Percentiles rank a stretch among this genome's conserved stretches.
phyloP scores from a whole-genome alignment of 495 filamentous ascomycete species.

The Neurospora discreta region DNA sequence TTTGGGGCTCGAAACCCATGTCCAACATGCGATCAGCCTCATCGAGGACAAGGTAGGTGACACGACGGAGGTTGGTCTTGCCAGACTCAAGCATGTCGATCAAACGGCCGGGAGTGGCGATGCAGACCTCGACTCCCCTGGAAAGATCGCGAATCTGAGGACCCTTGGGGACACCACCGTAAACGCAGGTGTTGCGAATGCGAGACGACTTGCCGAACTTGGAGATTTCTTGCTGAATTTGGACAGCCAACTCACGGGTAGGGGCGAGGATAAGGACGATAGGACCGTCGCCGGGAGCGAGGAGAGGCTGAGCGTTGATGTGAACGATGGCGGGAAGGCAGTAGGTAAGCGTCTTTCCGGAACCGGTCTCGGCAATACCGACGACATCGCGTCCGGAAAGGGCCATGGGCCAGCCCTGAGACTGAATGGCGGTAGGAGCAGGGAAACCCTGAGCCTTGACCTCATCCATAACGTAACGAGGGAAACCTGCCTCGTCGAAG shows the following conservation, averaged over 20 bases:
- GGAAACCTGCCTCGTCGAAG: slow-evolving; percentile 97
- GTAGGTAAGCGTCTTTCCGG: slow-evolving; percentile 97
- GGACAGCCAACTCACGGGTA: slow-evolving; percentile 93
- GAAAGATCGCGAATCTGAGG: slow-evolving; percentile 90
- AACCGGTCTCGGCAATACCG: slow-evolving; percentile 98
- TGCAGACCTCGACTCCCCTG: slow-evolving; percentile 79
- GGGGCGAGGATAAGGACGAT: slow-evolving; percentile 93
- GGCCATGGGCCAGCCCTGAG: slow-evolving; percentile 99
- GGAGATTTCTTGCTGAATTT: slow-evolving; percentile 90
- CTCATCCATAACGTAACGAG: slow-evolving; percentile 91
- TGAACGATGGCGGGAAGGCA: slow-evolving; percentile 97
- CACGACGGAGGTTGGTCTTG: slow-evolving; percentile 95
- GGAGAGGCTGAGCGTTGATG: slow-evolving; percentile 96
- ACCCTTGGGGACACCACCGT: slow-evolving; percentile 96
- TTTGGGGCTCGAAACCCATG: slow-evolving; percentile 85
- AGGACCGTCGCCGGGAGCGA: slow-evolving; percentile 92
- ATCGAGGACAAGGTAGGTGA: slow-evolving; percentile 87
- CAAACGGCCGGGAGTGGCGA: slow-evolving; percentile 92
- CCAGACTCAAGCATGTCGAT: slow-evolving; percentile 98
- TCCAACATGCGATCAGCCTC: slow-evolving; percentile 87
- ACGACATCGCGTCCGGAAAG: slow-evolving; percentile 96
- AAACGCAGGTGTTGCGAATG: slow-evolving; percentile 98
- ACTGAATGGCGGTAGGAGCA: slow-evolving; percentile 88
- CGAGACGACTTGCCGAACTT: slow-evolving; percentile 97
- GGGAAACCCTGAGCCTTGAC: slow-evolving; percentile 96